These are phyloP conservation scores for Aegilops tauschii DNA, from an alignment of 176 grass and related monocot species.

Conservation along the genomic window DNA sequence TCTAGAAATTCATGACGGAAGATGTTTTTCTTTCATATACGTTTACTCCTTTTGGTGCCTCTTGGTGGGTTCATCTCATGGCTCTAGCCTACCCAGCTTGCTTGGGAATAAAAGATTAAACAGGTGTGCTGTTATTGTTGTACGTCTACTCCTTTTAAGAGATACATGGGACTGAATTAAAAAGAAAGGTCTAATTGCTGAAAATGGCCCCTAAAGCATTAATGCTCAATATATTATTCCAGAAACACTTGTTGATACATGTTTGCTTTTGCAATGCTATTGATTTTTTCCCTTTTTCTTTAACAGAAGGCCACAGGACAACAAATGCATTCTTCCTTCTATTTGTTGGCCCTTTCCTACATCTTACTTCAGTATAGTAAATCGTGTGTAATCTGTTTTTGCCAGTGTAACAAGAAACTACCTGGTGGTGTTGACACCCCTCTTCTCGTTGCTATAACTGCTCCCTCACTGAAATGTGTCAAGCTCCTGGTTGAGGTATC, in stretches of 20 bases:
- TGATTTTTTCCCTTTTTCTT: not conserved
- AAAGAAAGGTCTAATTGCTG: not conserved
- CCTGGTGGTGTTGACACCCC: not conserved
- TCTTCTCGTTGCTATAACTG: constrained; percentile 9
- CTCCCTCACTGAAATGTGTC: constrained; percentile 33
- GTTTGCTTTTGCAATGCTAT: not conserved
- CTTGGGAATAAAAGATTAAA: not conserved
- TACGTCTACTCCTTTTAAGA: not conserved
- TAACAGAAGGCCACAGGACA: not conserved
- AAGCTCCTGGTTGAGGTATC: constrained; percentile 34
- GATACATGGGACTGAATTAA: not conserved
- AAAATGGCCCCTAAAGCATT: not conserved
- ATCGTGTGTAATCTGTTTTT: not conserved
- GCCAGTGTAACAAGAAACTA: constrained; percentile 21
- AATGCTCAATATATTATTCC: not conserved
- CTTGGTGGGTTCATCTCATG: not conserved
- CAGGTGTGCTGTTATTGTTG: not conserved
- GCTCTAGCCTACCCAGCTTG: not conserved
- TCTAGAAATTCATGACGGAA: not conserved
- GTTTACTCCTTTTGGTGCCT: not conserved
- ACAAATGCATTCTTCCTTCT: not conserved
- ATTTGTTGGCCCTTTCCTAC: not conserved
- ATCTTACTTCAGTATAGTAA: not conserved
- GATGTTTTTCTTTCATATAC: not conserved
- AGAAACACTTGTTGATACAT: not conserved